Base-by-base conservation (phyloP, 305 asterid species). In the Fraxinus latifolia region DNA sequence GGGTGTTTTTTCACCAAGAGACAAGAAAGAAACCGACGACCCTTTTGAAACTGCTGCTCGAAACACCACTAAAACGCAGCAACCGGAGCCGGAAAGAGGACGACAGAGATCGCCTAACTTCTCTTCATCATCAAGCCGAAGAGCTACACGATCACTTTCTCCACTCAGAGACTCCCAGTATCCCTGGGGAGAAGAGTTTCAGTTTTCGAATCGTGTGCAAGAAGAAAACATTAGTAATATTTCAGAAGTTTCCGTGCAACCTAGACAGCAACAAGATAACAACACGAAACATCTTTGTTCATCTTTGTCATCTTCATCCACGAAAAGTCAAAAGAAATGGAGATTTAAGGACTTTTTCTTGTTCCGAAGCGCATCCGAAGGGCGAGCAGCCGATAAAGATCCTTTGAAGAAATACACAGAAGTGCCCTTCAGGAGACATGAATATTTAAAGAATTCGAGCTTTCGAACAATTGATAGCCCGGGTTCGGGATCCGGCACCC, bases 351-450 rank as follows among this genome's bases (percentile, higher is more conserved):
- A 94, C 44, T 88, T 94, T 14, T 93, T 93, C 91, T 83, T 93
- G 77, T 92, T 94, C 81, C 83, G 97, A 76, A 94, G 98, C 80
- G 96, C 98, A 82, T 94, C 97, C 78, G 98, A 94, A 75, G 98
- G 98, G 19, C 87, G 95, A 80, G 92, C 97, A 72, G 81, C 90
- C 9, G 92, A 90, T 47, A 90, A 89, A 77, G 97, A 93, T 77
- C 91, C 89, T 1, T 80, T 93, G 23, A 92, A 85, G 83, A 94
- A 94, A 85, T 88, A 91, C 85, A 83, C 93, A n/a, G 91, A 88
- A 32, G 86, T 85, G 65, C 67, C 83, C 7, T 23, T 81, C 23
- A 72, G 86, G 81, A 53, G 85, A 65, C 34, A 44, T 1, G 79
- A 85, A 77, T 85, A 83, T 17, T 53, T 47, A 15, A 42, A 82